Base-by-base conservation (phyloP, 306 rosid genomes). In the Vigna angularis region DNA sequence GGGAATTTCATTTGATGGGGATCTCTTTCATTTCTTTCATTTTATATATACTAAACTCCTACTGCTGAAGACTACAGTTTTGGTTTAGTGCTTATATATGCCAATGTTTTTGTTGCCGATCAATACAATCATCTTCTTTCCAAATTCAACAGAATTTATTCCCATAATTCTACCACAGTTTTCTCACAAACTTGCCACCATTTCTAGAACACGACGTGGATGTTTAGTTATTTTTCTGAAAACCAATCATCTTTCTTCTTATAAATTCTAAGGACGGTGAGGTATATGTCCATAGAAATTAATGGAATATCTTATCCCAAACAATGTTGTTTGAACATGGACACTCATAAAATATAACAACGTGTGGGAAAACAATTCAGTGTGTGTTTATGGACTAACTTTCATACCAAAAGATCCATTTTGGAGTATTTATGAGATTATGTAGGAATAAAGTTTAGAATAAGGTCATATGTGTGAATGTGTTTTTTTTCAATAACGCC, bases 201-300 rank as follows among this genome's bases (percentile, higher is more conserved):
- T 20, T 55, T 53, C 13, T 53, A 53, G 13, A 53, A 53, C 20
- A 53, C 59, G 0, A 55, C 6, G 14, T 55, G 28, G 4, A 55
- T 20, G 28, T 55, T 18, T 18, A 2, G 59, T 53, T 4, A 30
- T 2, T 52, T 52, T 52, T 52, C 2, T 8, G 12, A 17, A 52
- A 52, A 52, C 58, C 26, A 17, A 52, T 52, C 28, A 11, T 3
- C 14, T 44, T 24, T 32, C 38, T 10, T 24, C 64, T 24, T 57
- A 24, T 57, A 57, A 22, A 24, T 57, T 57, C 17, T 26, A 61
- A 61, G 79, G 79, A 47, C 70, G 70, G 70, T 74, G 77, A 16
- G 14, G 53, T 56, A 50, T 56, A 30, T 30, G 44, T 56, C 7
- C 56, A 56, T 1, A 40, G 24, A 71, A 73, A 73, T 58, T 47